Evolutionary conservation across 208 protist genomes (phyloP), one percentile per base, ranked within the genome.

Genomic region (Leishmania martiniquensis): DNA sequence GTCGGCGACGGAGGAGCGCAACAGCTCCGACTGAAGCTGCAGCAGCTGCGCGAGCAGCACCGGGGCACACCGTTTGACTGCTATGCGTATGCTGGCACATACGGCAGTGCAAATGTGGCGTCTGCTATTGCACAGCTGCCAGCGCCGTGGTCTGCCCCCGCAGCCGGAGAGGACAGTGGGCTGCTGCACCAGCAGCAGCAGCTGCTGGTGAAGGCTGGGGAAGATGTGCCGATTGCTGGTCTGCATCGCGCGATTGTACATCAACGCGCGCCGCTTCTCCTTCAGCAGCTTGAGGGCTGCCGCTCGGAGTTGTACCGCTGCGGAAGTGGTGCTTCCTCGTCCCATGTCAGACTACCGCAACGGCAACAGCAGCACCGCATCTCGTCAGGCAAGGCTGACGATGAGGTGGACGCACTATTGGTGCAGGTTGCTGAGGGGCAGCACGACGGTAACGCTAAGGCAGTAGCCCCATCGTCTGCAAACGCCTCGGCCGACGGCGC

Each of bases 191-290:
- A 57, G 55, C 29, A 45, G 32, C 45, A 37, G 20, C 39, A 37
- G 37, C n/a, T 37, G 20, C 9, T 44, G 22, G 29, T n/a, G 12
- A 17, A 42, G 1, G 77, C 9, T 15, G 69, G 76, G n/a, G 77
- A 76, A 17, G 73, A 78, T 54, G 67, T 42, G 5, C 54, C 74
- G 9, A 63, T 83, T 10, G 89, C 91, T 55, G 87, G 86, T 39
- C 71, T 93, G 54, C 92, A 96, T 82, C 87, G 89, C 22, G 87
- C 74, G n/a, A 62, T 96, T 15, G 68, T 96, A 34, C 84, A 89
- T 70, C 89, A 94, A 74, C 90, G 92, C 17, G 90, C 92, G 12
- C 89, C 90, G n/a, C 81, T 87, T 13, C 83, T 96, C 39, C 83
- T 82, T 70, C 72, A 92, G 57, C 80, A 88, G 77, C 76, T 96